Conservation (phyloP, 2,329 filamentous ascomycete species). For the Cadophora malorum region DNA sequence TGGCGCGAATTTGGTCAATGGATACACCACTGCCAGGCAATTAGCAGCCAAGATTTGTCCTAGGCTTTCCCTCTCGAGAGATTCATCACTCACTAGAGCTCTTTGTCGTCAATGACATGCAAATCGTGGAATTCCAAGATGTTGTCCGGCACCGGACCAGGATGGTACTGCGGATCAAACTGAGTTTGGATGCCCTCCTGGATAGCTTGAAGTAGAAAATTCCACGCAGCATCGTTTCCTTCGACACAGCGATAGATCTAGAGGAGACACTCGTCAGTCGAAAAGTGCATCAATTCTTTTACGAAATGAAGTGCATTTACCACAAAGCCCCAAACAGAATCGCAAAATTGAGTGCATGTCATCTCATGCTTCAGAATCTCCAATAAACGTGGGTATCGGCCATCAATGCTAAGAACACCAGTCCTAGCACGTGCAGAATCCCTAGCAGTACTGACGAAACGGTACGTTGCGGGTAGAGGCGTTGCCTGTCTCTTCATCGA, state of each 20-base stretch:
- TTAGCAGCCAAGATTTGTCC: not conserved
- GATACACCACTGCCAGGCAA: not conserved
- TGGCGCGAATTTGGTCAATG: not conserved
- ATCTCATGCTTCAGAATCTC: not conserved
- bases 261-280: not conserved
- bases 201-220: not conserved
- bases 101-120: not conserved
- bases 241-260: not conserved
- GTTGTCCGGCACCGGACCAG: not conserved
- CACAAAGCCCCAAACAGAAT: not conserved
- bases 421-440: not conserved
- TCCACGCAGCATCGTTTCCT: not conserved
- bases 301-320: not conserved
- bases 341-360: not conserved
- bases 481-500: too few species aligned
- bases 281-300: not conserved
- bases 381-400: not conserved
- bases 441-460: too few species aligned
- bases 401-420: not conserved
- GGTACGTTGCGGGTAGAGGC: too few species aligned
- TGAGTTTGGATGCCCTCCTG: not conserved
- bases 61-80: too few species aligned
- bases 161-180: not conserved
- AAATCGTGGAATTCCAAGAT: not conserved
- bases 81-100: not conserved